These are phyloP conservation scores for Saccharomycopsis amapae DNA, from an alignment of 805 yeast species.

Conservation along the genomic window DNA sequence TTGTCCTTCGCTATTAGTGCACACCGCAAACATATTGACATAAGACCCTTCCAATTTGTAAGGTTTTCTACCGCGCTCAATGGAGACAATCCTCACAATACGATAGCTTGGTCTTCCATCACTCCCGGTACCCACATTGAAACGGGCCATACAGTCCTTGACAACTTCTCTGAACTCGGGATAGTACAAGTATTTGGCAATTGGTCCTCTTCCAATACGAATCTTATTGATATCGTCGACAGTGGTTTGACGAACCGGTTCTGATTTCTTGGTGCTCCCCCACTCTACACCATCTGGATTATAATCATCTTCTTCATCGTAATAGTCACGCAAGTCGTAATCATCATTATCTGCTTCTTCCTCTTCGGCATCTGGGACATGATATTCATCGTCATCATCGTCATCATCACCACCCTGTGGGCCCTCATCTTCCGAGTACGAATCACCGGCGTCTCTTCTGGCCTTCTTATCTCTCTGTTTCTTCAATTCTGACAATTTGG, in stretches of 20 bases:
- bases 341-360: slow-evolving; percentile 39
- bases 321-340: slow-evolving; percentile 26
- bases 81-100: slow-evolving; percentile 72
- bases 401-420: slow-evolving; percentile 17
- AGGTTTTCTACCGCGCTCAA: slow-evolving; percentile 42
- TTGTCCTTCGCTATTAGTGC: slow-evolving; percentile 72
- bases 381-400: slow-evolving; percentile 27
- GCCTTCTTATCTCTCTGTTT: slow-evolving; percentile 65
- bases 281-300: slow-evolving; percentile 42
- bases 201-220: slow-evolving; percentile 69
- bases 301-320: slow-evolving; percentile 35
- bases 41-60: slow-evolving; percentile 43
- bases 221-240: slow-evolving; percentile 63
- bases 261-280: slow-evolving; percentile 26
- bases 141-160: slow-evolving; percentile 70
- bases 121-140: slow-evolving; percentile 69
- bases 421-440: slow-evolving; percentile 36
- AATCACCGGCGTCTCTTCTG: slow-evolving; percentile 35
- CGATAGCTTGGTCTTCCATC: slow-evolving; percentile 65
- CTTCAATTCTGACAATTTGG: slow-evolving; percentile 64
- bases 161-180: slow-evolving; percentile 70
- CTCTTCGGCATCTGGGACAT: slow-evolving; percentile 34
- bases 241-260: slow-evolving; percentile 24
- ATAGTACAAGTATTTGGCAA: slow-evolving; percentile 70
- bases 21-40: slow-evolving; percentile 55